Evolutionary conservation across 768 basidiomycete genomes (phyloP), one percentile per base, ranked within the genome.

Genomic region (Clitopilus hobsonii): DNA sequence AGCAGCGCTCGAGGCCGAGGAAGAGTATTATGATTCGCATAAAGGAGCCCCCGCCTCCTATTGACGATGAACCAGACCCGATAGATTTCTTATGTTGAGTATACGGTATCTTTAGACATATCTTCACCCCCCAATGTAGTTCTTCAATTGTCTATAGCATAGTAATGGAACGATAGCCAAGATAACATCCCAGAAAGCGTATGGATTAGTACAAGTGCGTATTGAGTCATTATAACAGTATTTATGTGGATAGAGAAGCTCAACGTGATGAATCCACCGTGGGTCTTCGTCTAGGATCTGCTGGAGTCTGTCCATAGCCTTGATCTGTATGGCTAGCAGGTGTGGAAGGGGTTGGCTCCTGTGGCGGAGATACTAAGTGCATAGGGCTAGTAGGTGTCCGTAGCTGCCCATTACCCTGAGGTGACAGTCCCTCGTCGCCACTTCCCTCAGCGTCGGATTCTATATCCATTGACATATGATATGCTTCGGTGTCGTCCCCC

Each of bases 371-470:
- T 1, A 45, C n/a, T 20, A 45, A 11, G 22, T 45, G 41, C 41
- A 45, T 45, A 10, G 41, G 41, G 41, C 41, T 45, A 20, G 41
- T 45, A 23, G 41, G 41, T 23, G 41, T 45, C 41, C 18, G 41
- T 45, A 45, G 18, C 22, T 45, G 41, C n/a, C 11, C 14, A 45
- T 45, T 45, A 13, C 68, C 67, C 25, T 63, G 10, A 45, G 41
- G 8, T 10, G 10, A 20, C 10, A 18, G 10, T 3, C 22, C 53
- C 28, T 66, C 69, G 63, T 74, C 67, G 26, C 62, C 69, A 67
- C 73, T 72, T 4, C 68, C 71, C 49, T 73, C 70, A 26, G 71
- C 71, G 3, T 67, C 66, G 1, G 67, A 63, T 11, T 51, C 30
- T 26, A 20, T 18, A 18, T 51, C 49, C 49, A 51, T 51, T n/a